Percentiles rank a stretch among this genome's conserved stretches.
These are phyloP conservation scores for Massospora cicadina DNA, from an alignment of 371 early-diverging fungal species.

Conservation along the genomic window DNA sequence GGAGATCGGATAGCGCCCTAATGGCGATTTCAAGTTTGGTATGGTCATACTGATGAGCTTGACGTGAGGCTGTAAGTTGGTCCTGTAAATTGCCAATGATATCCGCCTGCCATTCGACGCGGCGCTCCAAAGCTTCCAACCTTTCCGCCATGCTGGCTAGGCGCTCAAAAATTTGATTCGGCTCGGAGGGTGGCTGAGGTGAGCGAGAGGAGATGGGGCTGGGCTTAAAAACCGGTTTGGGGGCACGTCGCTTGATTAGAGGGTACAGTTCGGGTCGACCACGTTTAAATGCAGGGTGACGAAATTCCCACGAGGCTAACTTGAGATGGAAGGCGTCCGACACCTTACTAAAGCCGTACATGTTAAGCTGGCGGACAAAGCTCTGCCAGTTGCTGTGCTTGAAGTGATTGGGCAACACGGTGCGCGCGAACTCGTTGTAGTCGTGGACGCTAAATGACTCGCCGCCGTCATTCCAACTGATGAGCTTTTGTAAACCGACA, in stretches of 20 bases:
- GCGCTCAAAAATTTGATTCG: not conserved
- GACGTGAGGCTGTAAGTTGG: not conserved
- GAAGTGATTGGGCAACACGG: slow-evolving; percentile 70
- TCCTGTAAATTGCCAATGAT: not conserved
- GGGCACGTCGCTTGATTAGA: not conserved
- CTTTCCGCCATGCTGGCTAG: not conserved
- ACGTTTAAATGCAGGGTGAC: slow-evolving; percentile 30
- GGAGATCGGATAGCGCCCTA: not conserved
- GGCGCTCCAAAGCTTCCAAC: not conserved
- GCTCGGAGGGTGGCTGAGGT: not conserved
- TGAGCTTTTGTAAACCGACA: slow-evolving; percentile 38
- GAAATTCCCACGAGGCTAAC: slow-evolving; percentile 37
- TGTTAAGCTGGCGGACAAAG: slow-evolving; percentile 90
- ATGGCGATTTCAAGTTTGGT: not conserved
- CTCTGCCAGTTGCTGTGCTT: slow-evolving; percentile 87
- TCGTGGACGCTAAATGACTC: slow-evolving; percentile 45
- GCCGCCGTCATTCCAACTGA: slow-evolving; percentile 60
- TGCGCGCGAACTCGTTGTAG: slow-evolving; percentile 66
- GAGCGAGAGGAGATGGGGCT: not conserved
- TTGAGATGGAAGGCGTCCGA: slow-evolving; percentile 31
- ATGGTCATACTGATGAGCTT: not conserved
- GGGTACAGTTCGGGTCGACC: slow-evolving; percentile 29
- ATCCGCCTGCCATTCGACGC: not conserved
- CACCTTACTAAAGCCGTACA: slow-evolving; percentile 75
- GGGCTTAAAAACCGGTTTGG: not conserved